These are phyloP conservation scores for Rossbeevera mucosa DNA, from an alignment of 768 basidiomycete species.

Conservation along the genomic window DNA sequence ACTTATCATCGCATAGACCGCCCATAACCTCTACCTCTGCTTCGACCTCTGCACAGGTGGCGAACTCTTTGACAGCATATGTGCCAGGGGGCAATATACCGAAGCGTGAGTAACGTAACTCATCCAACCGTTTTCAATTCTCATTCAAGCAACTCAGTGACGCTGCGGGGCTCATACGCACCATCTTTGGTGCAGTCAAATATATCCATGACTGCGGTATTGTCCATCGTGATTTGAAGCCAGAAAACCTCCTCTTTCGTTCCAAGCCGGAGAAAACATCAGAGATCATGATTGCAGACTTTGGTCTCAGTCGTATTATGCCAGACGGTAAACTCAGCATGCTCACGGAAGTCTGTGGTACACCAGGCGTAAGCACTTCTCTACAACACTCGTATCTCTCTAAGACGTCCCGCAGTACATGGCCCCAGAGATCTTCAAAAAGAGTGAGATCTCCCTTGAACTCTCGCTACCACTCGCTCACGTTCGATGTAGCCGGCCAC, in stretches of 20 bases:
- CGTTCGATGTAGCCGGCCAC: conserved; percentile 62
- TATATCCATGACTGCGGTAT: conserved; percentile 91
- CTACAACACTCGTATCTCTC: not conserved
- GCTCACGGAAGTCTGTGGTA: conserved; percentile 94
- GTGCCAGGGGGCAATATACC: conserved; percentile 94
- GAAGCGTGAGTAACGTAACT: conserved; percentile 60
- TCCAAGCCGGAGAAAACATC: conserved; percentile 76
- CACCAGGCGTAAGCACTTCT: conserved; percentile 62
- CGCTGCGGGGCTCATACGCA: conserved; percentile 82
- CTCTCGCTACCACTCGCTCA: not conserved
- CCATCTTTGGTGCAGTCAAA: conserved; percentile 80
- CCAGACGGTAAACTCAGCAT: conserved; percentile 83
- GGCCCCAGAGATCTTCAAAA: conserved; percentile 95
- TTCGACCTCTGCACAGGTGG: conserved; percentile 97
- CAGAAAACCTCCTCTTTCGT: conserved; percentile 96
- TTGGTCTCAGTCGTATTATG: conserved; percentile 88
- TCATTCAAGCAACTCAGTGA: conserved; percentile 51
- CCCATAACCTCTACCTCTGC: conserved; percentile 89
- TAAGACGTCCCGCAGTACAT: conserved; percentile 55
- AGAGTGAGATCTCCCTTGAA: conserved; percentile 47
- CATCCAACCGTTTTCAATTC: conserved; percentile 10
- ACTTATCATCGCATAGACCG: conserved; percentile 47
- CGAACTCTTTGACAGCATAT: conserved; percentile 98
- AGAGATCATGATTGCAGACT: conserved; percentile 96
- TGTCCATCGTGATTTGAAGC: conserved; percentile 96